Percentiles rank a stretch among this genome's conserved stretches.
These are phyloP conservation scores for Apiospora sp. DNA, from an alignment of 2,329 filamentous ascomycete species.

Conservation along the genomic window DNA sequence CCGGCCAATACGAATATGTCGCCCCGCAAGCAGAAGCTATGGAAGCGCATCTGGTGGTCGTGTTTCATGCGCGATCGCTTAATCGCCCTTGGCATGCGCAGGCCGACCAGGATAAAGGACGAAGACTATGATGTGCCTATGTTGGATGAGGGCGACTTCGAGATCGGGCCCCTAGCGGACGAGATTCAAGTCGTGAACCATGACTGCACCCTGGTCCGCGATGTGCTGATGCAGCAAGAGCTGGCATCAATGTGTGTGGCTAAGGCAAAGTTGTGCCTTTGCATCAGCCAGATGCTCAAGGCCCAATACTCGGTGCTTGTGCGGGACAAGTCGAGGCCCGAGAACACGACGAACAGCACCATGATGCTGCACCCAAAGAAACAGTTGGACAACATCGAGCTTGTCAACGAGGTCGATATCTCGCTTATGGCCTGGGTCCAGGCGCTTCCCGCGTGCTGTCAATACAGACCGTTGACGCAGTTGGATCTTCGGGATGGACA, in stretches of 20 bases:
- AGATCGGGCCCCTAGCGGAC: slow-evolving; percentile 73
- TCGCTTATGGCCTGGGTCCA: slow-evolving; percentile 82
- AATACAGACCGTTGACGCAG: slow-evolving; percentile 66
- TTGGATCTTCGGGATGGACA: slow-evolving; percentile 67
- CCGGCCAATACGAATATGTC: slow-evolving; percentile 80
- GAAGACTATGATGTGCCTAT: slow-evolving; percentile 95
- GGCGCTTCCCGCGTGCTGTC: slow-evolving; percentile 74
- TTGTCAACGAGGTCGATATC: slow-evolving; percentile 80
- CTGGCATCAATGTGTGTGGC: slow-evolving; percentile 89
- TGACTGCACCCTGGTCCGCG: slow-evolving; percentile 75
- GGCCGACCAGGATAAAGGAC: slow-evolving; percentile 90
- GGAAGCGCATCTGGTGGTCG: slow-evolving; percentile 98
- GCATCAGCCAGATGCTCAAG: slow-evolving; percentile 87
- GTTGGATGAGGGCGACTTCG: slow-evolving; percentile 85
- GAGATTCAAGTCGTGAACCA: slow-evolving; percentile 72
- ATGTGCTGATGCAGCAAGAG: slow-evolving; percentile 76
- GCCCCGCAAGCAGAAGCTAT: slow-evolving; percentile 76
- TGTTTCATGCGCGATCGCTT: slow-evolving; percentile 95
- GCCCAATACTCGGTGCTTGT: slow-evolving; percentile 93
- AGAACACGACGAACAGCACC: slow-evolving; percentile 75
- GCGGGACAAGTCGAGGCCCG: slow-evolving; percentile 80
- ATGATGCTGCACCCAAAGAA: slow-evolving; percentile 96
- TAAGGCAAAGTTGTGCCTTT: slow-evolving; percentile 88
- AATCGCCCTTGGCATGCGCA: slow-evolving; percentile 91
- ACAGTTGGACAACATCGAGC: slow-evolving; percentile 79